Evolutionary conservation across 805 yeast genomes (phyloP), one percentile per base, ranked within the genome.

Genomic region (Candida maesae): DNA sequence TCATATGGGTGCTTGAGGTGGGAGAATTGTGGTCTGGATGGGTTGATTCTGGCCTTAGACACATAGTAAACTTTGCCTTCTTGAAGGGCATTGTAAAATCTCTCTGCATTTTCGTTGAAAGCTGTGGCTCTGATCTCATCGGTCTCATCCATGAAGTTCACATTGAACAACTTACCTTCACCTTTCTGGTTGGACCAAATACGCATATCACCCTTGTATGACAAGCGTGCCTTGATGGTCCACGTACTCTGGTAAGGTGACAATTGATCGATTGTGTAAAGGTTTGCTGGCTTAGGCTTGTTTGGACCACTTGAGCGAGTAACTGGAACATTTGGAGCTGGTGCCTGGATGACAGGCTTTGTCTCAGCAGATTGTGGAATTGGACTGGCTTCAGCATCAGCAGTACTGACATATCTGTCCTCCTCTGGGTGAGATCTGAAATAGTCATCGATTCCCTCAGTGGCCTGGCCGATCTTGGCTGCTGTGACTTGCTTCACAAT

Each of bases 51-150:
- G 14, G 91, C 90, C 56, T 81, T 84, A 30, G 91, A 78, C 24
- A 93, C 72, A 54, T 82, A 87, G 60, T 88, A 93, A 7, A 86
- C 95, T 63, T 84, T 81, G 26, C 96, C 96, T 59, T 89, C 98
- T 61, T 85, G 85, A 37, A 93, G 65, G 23, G 79, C 55, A 52
- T 83, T 85, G 66, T 77, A 81, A 58, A 77, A 84, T 58, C 78
- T 79, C 45, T 85, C 95, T 11, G 91, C 96, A 53, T 76, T 74
- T 28, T 87, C 91, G 61, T 85, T 86, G 65, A 93, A 93, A 2
- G 93, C 96, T 3, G 98, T 89, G 10, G 96, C 97, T 56, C 93
- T 76, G 53, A 93, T 93, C 67, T 93, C 98, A 55, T 93, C 96
- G 6, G 96, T 84, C 60, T 93, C 95, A 60, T 93, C 99, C 42